Evolutionary conservation across 1,284 basidiomycete species (phyloP).

Genomic region (Gomphus bonarii): DNA sequence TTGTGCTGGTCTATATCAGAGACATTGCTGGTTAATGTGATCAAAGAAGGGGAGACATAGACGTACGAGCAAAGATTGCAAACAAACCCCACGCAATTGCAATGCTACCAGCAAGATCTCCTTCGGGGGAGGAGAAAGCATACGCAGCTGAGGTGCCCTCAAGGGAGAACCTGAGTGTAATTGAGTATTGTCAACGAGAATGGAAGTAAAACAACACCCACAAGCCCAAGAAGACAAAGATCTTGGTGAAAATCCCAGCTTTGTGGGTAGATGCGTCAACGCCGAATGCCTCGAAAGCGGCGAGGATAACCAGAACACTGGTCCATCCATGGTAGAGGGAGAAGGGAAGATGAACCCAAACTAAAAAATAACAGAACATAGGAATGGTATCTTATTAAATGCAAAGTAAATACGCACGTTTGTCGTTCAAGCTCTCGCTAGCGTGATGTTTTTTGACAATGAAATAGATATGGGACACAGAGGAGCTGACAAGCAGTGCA

Average conservation of each 20-base stretch:
- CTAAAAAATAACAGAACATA: constrained; percentile 9
- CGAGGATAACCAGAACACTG: constrained; percentile 81
- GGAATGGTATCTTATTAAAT: neutral
- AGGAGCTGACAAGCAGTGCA: constrained; percentile 73
- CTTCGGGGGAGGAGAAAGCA: constrained; percentile 81
- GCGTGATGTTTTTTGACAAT: constrained; percentile 79
- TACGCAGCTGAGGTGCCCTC: constrained; percentile 88
- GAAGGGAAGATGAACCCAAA: constrained; percentile 81
- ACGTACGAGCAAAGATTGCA: constrained; percentile 56
- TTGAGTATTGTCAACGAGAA: constrained; percentile 1
- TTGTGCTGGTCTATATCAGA: constrained; percentile 31
- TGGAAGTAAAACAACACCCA: constrained; percentile 23
- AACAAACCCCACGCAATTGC: constrained; percentile 79
- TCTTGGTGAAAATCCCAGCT: constrained; percentile 85
- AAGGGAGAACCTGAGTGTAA: constrained; percentile 66
- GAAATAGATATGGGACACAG: constrained; percentile 88
- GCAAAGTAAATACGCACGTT: constrained; percentile 28
- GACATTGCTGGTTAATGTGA: too few relatives aligned
- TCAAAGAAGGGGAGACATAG: constrained; percentile 18
- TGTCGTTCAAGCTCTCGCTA: constrained; percentile 55
- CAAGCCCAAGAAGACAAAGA: constrained; percentile 86
- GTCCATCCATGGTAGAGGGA: constrained; percentile 94
- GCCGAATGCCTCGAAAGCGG: constrained; percentile 88
- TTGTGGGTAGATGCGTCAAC: constrained; percentile 53
- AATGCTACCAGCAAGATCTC: constrained; percentile 82